Evolutionary conservation across 371 early-diverging fungal genomes (phyloP).

Genomic region (Saksenaea oblongispora): DNA sequence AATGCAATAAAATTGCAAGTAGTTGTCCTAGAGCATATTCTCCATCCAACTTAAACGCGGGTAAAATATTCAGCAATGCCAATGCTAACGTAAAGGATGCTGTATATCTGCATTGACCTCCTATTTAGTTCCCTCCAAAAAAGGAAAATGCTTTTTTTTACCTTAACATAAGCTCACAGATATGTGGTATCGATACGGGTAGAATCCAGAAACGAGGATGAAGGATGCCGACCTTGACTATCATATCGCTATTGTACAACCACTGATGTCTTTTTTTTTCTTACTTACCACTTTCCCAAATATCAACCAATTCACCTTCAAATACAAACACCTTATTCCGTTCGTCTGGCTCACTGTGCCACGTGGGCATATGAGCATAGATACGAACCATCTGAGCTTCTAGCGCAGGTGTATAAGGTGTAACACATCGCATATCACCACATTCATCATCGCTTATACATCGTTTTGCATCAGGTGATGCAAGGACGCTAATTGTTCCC

Average conservation of each 20-base stretch:
- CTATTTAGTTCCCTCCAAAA: not conserved
- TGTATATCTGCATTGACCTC: conserved; percentile 54
- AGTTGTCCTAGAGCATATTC: conserved; percentile 61
- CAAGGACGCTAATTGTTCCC: conserved; percentile 32
- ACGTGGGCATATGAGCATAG: conserved; percentile 41
- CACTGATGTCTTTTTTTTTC: not conserved
- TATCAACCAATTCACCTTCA: conserved; percentile 63
- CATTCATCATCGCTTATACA: conserved; percentile 45
- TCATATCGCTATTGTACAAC: not conserved
- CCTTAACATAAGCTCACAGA: conserved; percentile 57
- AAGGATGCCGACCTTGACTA: conserved; percentile 67
- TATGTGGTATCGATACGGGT: conserved; percentile 63
- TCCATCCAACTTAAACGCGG: conserved; percentile 78
- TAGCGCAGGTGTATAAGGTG: conserved; percentile 57
- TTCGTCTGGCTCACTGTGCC: conserved; percentile 25
- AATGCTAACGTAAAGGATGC: conserved; percentile 79
- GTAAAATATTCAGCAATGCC: conserved; percentile 77
- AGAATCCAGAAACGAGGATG: conserved; percentile 56
- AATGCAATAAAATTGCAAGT: conserved; percentile 25
- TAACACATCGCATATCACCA: conserved; percentile 43
- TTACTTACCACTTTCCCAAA: conserved; percentile 57
- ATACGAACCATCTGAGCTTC: conserved; percentile 60
- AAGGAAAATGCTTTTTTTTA: conserved; percentile 16
- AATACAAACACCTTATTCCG: conserved; percentile 45
- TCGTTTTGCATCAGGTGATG: conserved; percentile 30